Conservation (phyloP, 306 rosid genomes). For the Psophocarpus tetragonolobus region DNA sequence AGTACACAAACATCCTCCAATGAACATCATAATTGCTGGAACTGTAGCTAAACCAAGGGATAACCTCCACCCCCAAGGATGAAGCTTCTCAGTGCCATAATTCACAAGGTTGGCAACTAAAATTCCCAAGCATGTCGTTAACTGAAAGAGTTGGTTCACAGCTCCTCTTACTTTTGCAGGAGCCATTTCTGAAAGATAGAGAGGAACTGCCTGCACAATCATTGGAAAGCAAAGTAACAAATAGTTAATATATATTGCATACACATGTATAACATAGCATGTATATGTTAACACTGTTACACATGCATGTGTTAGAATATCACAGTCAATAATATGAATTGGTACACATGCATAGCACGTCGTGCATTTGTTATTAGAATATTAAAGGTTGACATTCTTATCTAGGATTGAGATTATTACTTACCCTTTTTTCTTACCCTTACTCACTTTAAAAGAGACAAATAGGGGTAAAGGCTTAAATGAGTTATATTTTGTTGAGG, state of each 20-base stretch:
- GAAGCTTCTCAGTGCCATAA: slow-evolving; percentile 60
- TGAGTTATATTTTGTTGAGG: neutral
- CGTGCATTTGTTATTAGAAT: too few relatives aligned
- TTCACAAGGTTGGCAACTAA: slow-evolving; percentile 63
- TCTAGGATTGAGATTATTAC: neutral
- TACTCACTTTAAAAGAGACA: neutral
- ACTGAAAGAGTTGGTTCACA: slow-evolving; percentile 76
- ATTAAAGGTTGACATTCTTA: neutral
- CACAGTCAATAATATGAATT: too few relatives aligned
- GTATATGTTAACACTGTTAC: too few relatives aligned
- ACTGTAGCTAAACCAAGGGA: slow-evolving; percentile 82
- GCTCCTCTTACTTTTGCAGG: slow-evolving; percentile 74
- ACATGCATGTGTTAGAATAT: neutral
- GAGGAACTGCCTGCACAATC: slow-evolving; percentile 74
- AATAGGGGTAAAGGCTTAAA: neutral
- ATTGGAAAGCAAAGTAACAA: neutral
- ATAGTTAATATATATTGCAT: too few relatives aligned
- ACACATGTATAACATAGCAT: neutral
- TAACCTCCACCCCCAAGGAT: slow-evolving; percentile 75
- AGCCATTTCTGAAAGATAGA: slow-evolving; percentile 93
- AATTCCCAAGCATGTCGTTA: slow-evolving; percentile 61
- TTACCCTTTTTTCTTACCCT: too few relatives aligned
- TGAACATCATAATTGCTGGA: slow-evolving; percentile 72
- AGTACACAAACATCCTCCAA: slow-evolving; percentile 74
- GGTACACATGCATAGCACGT: neutral